phyloP scores from a whole-genome alignment of 2,329 filamentous ascomycete genomes.

The Samsoniella hepiali region DNA sequence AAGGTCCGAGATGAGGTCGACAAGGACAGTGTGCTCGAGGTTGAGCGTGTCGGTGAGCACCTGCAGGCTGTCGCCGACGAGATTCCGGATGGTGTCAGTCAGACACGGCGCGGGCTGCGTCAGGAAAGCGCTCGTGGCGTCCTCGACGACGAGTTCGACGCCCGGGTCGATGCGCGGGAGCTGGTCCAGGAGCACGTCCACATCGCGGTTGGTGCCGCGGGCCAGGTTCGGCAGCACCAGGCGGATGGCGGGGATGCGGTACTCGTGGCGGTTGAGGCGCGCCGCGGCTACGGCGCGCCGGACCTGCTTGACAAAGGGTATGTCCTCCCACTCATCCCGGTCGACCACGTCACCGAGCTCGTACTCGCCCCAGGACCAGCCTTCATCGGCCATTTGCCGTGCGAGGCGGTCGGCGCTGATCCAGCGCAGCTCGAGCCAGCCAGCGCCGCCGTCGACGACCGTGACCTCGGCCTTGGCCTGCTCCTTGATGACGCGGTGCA shows the following conservation, averaged over 20 bases:
- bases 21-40: constrained; percentile 41
- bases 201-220: constrained; percentile 27
- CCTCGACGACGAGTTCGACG: constrained; percentile 34
- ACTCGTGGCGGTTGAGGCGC: constrained; percentile 35
- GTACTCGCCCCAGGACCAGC: constrained; percentile 41
- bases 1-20: constrained; percentile 40
- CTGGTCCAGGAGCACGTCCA: constrained; percentile 34
- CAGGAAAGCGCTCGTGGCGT: constrained; percentile 28
- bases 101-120: constrained; percentile 15
- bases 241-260: constrained; percentile 34
- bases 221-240: constrained; percentile 35
- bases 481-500: constrained; percentile 33
- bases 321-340: constrained; percentile 34
- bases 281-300: constrained; percentile 36
- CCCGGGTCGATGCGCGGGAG: constrained; percentile 29
- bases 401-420: constrained; percentile 33
- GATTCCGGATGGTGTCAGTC: constrained; percentile 27
- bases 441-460: constrained; percentile 34
- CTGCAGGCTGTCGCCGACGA: constrained; percentile 29
- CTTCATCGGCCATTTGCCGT: constrained; percentile 40
- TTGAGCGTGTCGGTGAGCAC: constrained; percentile 37
- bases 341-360: constrained; percentile 30
- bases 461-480: constrained; percentile 34
- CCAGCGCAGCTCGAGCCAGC: constrained; percentile 35
- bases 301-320: constrained; percentile 32